Base-by-base conservation (phyloP, 2,329 filamentous ascomycete species). In the Volutella citrinella region DNA sequence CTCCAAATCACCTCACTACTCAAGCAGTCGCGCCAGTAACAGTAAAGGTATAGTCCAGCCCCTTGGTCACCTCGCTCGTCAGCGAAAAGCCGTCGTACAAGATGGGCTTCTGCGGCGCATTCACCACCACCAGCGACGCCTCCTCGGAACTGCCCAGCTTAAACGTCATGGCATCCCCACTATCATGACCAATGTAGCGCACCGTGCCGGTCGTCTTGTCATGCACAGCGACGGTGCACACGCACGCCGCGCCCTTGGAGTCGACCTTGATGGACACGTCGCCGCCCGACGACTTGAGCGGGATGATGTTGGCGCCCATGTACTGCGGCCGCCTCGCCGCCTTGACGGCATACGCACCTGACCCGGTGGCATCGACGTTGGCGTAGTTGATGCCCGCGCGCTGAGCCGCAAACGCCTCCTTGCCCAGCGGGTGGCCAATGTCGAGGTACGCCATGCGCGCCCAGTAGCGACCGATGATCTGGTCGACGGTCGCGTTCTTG, bases 391-490 rank as follows among this genome's bases (percentile, higher is more conserved):
- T 45, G 12, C 41, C 42, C 4, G 42, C 41, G 10, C 60, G 56
- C 42, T 66, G 56, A 19, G 37, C 37, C 4, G 59, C 45, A 52
- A 68, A 72, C 24, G 57, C 38, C 1, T 59, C 46, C 14, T 63
- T 59, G 1, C 65, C 66, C 7, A 59, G 59, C 1, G 56, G 38
- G 43, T 74, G 66, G 10, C 66, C 68, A 19, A 74, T 70, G 26
- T 74, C 70, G 10, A 67, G 67, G 40, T 66, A 71, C 5, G 70
- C 70, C 71, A 75, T 75, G 38, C 63, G 63, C 3, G 70, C 70
- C 70, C 70, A 74, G 54, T 74, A 74, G 12, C 59, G 54, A 4
- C 61, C 69, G 7, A 75, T 63, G 8, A 74, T 56, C 10, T 64
- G 59, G 14, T 65, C 63, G 12, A 60, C 54, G 13, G 50, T 53